A percentile compares a stretch with the other conserved stretches of the same genome.
Evolutionary conservation across 2,329 filamentous ascomycete species (phyloP).

Genomic region (Claviceps arundinis): DNA sequence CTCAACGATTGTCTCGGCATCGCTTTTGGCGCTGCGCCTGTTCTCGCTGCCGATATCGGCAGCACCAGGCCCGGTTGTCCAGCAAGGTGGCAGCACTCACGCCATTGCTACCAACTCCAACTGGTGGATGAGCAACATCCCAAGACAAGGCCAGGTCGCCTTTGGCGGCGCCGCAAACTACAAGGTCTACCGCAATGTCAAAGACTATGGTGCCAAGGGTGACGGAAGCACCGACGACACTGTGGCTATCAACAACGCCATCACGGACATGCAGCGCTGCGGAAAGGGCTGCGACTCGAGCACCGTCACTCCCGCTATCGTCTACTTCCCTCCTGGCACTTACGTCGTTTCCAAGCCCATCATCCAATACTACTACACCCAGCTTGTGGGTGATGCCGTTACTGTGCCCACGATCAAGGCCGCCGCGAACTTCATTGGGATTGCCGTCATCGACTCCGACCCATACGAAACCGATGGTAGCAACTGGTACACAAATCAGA

Average conservation of each 20-base stretch:
- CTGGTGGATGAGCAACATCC: constrained; percentile 62
- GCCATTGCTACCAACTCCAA: constrained; percentile 22
- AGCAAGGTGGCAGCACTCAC: constrained; percentile 8
- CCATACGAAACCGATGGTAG: constrained; percentile 58
- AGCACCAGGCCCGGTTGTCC: constrained; percentile 13
- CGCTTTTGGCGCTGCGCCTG: constrained; percentile 30
- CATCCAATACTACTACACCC: constrained; percentile 82
- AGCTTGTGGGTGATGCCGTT: constrained; percentile 72
- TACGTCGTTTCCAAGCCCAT: constrained; percentile 73
- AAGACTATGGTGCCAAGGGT: constrained; percentile 61
- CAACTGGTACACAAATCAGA: constrained; percentile 72
- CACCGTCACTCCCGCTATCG: constrained; percentile 70
- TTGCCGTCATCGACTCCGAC: constrained; percentile 80
- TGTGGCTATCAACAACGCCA: constrained; percentile 72
- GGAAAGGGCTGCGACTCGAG: constrained; percentile 69
- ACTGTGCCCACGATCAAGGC: constrained; percentile 65
- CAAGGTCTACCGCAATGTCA: constrained; percentile 65
- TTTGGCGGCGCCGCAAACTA: constrained; percentile 40
- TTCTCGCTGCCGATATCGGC: constrained; percentile 21
- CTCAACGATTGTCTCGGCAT: constrained; percentile 26
- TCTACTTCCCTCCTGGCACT: constrained; percentile 85
- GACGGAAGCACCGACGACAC: constrained; percentile 68
- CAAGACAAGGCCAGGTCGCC: constrained; percentile 54
- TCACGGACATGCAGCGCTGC: constrained; percentile 67
- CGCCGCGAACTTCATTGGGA: constrained; percentile 58